Percentiles rank a stretch among this genome's conserved stretches.
Conservation (phyloP, 352 stramenopile species). For the Nothophytophthora sp. region DNA sequence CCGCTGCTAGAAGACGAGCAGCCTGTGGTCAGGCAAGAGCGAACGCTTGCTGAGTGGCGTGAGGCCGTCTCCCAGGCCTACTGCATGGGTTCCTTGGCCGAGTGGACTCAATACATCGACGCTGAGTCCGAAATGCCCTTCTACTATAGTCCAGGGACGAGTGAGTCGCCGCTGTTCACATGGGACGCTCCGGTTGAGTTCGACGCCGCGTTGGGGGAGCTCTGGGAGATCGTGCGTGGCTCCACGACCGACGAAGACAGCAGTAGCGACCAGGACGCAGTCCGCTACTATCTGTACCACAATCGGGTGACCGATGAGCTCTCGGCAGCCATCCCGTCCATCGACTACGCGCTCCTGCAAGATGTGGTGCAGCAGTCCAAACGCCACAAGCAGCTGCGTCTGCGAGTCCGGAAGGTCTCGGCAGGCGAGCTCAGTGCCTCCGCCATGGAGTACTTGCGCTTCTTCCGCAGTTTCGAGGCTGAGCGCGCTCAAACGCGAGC, state of each 20-base stretch:
- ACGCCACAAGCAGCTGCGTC: constrained; percentile 57
- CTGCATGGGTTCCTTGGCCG: constrained; percentile 58
- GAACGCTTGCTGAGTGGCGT: constrained; percentile 48
- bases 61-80: constrained; percentile 35
- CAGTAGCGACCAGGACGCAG: background rate
- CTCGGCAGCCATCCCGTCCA: constrained; percentile 40
- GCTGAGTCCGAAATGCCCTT: constrained; percentile 49
- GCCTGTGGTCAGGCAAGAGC: too few species aligned
- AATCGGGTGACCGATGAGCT: constrained; percentile 58
- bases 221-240: constrained; percentile 61
- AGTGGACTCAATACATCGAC: constrained; percentile 83
- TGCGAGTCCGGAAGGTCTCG: constrained; percentile 56
- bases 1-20: too few species aligned
- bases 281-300: constrained; percentile 68
- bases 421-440: constrained; percentile 38
- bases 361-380: constrained; percentile 76
- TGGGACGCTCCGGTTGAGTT: constrained; percentile 78
- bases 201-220: constrained; percentile 53
- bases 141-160: constrained; percentile 26
- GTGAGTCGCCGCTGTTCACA: constrained; percentile 24
- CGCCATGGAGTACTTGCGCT: constrained; percentile 75
- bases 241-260: constrained; percentile 13
- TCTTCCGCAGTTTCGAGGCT: constrained; percentile 61
- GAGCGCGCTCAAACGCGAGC: constrained; percentile 55
- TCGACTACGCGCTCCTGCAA: constrained; percentile 64